Conservation (phyloP, 306 rosid genomes). For the Cucumis hystrix region DNA sequence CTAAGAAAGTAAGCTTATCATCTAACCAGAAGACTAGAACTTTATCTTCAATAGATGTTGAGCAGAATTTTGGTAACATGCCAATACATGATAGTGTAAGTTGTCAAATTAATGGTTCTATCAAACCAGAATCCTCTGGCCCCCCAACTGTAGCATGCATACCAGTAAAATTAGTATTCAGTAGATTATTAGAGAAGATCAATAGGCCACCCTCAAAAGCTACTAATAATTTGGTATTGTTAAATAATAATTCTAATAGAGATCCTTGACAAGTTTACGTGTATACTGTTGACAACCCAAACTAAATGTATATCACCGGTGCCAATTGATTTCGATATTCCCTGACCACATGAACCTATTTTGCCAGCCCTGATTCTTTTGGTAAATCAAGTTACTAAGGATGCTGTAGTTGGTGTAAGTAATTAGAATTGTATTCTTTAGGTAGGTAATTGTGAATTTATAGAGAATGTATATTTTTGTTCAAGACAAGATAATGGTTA, state of each 20-base stretch:
- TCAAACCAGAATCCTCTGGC: conserved; percentile 59
- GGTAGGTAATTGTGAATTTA: not conserved
- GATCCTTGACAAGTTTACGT: conserved; percentile 43
- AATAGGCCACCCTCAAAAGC: conserved; percentile 85
- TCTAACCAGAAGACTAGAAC: conserved; percentile 95
- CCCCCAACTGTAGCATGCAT: conserved; percentile 89
- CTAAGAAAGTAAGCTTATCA: conserved; percentile 58
- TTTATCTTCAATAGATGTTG: conserved; percentile 63
- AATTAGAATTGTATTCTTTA: not conserved
- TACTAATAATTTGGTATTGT: conserved; percentile 42
- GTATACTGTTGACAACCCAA: conserved; percentile 54
- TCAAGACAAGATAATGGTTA: not conserved
- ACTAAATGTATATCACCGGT: conserved; percentile 39
- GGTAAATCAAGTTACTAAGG: conserved; percentile 6
- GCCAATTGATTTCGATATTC: conserved; percentile 20
- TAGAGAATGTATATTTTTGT: not conserved
- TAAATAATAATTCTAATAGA: conserved; percentile 44
- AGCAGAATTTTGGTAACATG: conserved; percentile 41
- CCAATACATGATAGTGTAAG: conserved; percentile 31
- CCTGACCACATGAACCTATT: conserved; percentile 11
- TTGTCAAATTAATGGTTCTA: conserved; percentile 46
- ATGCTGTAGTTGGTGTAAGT: not conserved
- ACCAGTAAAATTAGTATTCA: conserved; percentile 84
- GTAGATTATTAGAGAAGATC: conserved; percentile 98
- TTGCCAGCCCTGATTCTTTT: not conserved